Evolutionary conservation across 2,329 filamentous ascomycete genomes (phyloP), one percentile per base, ranked within the genome.

Genomic region (Epichloe gansuensis): DNA sequence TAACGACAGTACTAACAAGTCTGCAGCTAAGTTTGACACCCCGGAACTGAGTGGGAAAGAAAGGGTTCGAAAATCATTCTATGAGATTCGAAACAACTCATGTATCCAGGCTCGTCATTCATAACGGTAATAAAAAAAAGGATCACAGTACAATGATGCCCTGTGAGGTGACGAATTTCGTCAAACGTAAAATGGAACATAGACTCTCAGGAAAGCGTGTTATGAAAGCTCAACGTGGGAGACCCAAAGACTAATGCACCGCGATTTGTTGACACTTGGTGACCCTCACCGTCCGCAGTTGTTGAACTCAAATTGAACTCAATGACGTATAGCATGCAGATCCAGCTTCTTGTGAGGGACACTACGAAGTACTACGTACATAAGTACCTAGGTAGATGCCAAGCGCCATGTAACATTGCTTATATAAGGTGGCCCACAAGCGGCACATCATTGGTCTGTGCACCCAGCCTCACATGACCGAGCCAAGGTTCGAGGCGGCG

Each of bases 401-500:
- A 31, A 31, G 27, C 13, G 40, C 5, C 21, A 42, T 5, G 9
- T 13, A 31, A n/a, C 13, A 1, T 17, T 23, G 47, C 50, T 53
- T 53, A 53, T 43, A 23, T 53, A 53, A 53, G 35, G 15, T 36
- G 12, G 7, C 34, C 6, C 51, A 40, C 23, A 51, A 48, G 31
- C 25, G 40, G 40, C 27, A 42, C 21, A 39, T 52, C 53, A 52
- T 9, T 57, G 59, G 59, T 53, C 58, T 58, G 60, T 64, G 63
- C 64, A 51, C 34, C 35, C 34, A 46, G 39, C 51, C 59, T 66
- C 64, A 66, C 61, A 65, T 66, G 64, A 67, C 61, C 61, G 54
- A 44, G 54, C 54, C 54, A 31, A 45, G 57, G 54, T 54, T 53
- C 54, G 49, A 51, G 34, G 48, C 42, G 35, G 49, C 53, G 13